Base-by-base conservation (phyloP, 2,329 filamentous ascomycete genomes). In the Endocalyx cinctus region DNA sequence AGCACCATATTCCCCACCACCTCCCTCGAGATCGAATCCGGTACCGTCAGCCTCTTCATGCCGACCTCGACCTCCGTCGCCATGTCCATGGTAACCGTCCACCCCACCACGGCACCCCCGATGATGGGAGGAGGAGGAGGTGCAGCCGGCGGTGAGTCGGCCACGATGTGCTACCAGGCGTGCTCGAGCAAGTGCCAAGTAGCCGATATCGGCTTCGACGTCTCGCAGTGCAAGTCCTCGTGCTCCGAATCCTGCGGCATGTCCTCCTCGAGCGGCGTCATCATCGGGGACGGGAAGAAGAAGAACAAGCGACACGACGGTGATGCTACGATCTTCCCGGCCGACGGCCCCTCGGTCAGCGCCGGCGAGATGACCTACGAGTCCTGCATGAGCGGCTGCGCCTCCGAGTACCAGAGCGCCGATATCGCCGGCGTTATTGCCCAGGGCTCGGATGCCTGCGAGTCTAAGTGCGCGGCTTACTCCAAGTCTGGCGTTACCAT, bases 131-230 rank as follows among this genome's bases (percentile, higher is more conserved):
- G n/a, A n/a, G n/a, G n/a, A n/a, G n/a, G n/a, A n/a, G n/a, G n/a
- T n/a, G n/a, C n/a, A n/a, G 10, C n/a, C 25, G 3, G 19, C 8
- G 12, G 18, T 11, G 13, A n/a, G 20, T 23, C 20, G n/a, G 8
- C 23, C 15, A 16, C 5, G 11, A n/a, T 19, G 17, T 41, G 41
- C 33, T 23, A 10, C 2, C 17, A 34, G 18, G n/a, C 31, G 7
- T 38, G 41, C 33, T 25, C 22, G 5, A 11, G 27, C 19, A 22
- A 29, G n/a, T 44, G 33, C 31, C 35, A 44, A 36, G 25, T 6
- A 20, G 35, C 31, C 11, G 25, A 37, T 27, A 37, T 39, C 29
- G 38, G 20, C 4, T 29, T 33, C 19, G 29, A 26, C 5, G 31
- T 39, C 6, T 32, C 26, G 6, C 31, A 40, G 16, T 42, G 42